Percentiles rank a stretch among this genome's conserved stretches.
Conservation (phyloP, 345 rosid species). For the Carallia brachiata region DNA sequence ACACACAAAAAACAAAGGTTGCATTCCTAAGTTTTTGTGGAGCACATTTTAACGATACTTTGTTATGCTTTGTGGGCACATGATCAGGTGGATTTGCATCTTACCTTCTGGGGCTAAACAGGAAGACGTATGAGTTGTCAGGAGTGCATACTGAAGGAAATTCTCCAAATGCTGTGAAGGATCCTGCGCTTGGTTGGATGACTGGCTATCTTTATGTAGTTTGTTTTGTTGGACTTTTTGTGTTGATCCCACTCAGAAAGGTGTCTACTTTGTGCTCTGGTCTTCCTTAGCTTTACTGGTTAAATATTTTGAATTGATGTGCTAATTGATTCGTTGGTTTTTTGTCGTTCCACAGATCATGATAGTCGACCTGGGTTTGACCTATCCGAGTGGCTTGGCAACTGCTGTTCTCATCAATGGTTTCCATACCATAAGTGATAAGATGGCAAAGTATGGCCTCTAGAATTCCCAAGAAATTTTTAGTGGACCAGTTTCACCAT, state of each 20-base stretch:
- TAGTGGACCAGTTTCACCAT: not conserved
- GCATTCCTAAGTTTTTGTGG: not conserved
- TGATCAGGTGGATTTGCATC: conserved; percentile 91
- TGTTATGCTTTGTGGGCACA: not conserved
- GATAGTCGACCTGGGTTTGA: conserved; percentile 79
- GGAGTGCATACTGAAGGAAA: conserved; percentile 75
- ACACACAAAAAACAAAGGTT: too few relatives aligned
- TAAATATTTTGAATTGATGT: not conserved
- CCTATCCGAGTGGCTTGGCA: conserved; percentile 90
- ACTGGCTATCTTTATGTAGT: conserved; percentile 70
- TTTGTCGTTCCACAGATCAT: conserved; percentile 41
- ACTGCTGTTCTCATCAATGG: conserved; percentile 97
- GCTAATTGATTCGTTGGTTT: not conserved
- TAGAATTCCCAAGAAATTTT: too few relatives aligned
- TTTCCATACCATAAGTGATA: conserved; percentile 78
- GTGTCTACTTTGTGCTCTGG: conserved; percentile 18
- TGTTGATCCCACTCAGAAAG: conserved; percentile 89
- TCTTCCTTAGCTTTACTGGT: not conserved
- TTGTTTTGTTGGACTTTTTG: conserved; percentile 94
- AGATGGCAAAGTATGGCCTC: conserved; percentile 53
- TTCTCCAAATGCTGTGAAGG: conserved; percentile 55
- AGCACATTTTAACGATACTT: not conserved
- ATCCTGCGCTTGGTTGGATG: conserved; percentile 97
- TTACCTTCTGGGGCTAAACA: conserved; percentile 78
- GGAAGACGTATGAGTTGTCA: conserved; percentile 73